Base-by-base conservation (phyloP, 306 rosid genomes). In the Fragaria iinumae region DNA sequence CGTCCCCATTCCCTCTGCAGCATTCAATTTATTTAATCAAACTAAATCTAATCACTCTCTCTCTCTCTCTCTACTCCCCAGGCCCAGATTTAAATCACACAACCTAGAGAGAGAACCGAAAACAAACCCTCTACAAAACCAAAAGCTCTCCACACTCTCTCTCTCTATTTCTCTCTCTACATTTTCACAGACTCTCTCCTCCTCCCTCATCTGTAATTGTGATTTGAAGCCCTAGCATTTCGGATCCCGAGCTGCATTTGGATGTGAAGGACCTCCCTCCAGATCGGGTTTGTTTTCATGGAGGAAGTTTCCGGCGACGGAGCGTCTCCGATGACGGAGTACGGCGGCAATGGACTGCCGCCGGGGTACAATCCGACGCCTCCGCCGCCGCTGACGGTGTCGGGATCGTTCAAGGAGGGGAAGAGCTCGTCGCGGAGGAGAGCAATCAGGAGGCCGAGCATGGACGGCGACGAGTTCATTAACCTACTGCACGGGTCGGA, bases 401-500 rank as follows among this genome's bases (percentile, higher is more conserved):
- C 99, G 48, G 99, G 96, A 77, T 95, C 97, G 60, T 90, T 92
- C 74, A 95, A 87, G 88, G 99, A 95, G 69, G 99, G 97, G 86
- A 95, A 76, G 85, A 81, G 83, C 80, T 91, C 96, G 50, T 91
- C 94, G 18, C 76, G 98, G 84, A 89, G 99, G 84, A 80, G 97
- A 34, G 79, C 86, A 50, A 84, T 91, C 74, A 71, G 83, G 81
- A 81, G 97, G 93, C 98, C 90, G 81, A 96, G 99, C 69, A 68
- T 96, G 77, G 99, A 96, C 50, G 97, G 97, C 45, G 99, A 96
- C 36, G 99, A 96, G 90, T 87, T 96, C 83, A 72, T 96, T 59
- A 96, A 93, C 85, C 75, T 96, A 60, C 64, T 96, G 76, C 98
- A 91, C 87, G 99, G 99, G 69, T 96, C 99, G 94, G 98, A 96